Percentiles rank a stretch among this genome's conserved stretches.
Evolutionary conservation across 2,329 filamentous ascomycete species (phyloP).

Genomic region (Albophoma yamanashiensis): DNA sequence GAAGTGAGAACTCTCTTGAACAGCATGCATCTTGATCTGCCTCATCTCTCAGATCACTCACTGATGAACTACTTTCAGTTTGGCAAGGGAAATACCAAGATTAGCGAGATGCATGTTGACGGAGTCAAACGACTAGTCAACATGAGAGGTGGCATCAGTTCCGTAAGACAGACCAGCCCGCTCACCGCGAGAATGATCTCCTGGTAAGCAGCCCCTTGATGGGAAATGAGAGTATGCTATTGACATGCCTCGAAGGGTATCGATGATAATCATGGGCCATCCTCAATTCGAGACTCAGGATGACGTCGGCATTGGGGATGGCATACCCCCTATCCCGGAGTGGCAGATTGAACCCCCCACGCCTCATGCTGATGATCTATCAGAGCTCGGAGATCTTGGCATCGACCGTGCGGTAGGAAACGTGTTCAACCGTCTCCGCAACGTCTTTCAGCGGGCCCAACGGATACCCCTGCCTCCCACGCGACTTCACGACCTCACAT

Average conservation of each 20-base stretch:
- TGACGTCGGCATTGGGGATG: constrained; percentile 34
- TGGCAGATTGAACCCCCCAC: constrained; percentile 28
- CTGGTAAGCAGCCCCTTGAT: constrained; percentile 28
- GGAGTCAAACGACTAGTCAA: constrained; percentile 37
- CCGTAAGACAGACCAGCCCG: constrained; percentile 35
- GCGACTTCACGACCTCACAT: constrained; percentile 42
- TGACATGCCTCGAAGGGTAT: constrained; percentile 34
- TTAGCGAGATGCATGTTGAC: constrained; percentile 35
- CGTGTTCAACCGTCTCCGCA: constrained; percentile 31
- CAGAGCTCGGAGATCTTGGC: constrained; percentile 10
- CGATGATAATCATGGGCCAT: constrained; percentile 38
- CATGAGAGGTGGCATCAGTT: constrained; percentile 38
- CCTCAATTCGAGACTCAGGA: constrained; percentile 44
- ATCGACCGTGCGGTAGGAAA: constrained; percentile 23
- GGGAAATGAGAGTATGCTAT: too few relatives aligned
- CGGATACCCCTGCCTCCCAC: constrained; percentile 21
- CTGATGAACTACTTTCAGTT: constrained; percentile 19
- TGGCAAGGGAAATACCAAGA: constrained; percentile 38
- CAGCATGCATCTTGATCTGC: too few relatives aligned
- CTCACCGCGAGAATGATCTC: constrained; percentile 44
- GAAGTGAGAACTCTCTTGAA: constrained; percentile 28
- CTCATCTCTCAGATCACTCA: background rate
- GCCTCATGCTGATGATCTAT: background rate
- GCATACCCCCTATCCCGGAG: constrained; percentile 35
- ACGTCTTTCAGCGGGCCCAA: constrained; percentile 26